Percentiles rank a stretch among this genome's conserved stretches.
Conservation (phyloP, 352 stramenopile species). For the Pilasporangium apinafurcum region DNA sequence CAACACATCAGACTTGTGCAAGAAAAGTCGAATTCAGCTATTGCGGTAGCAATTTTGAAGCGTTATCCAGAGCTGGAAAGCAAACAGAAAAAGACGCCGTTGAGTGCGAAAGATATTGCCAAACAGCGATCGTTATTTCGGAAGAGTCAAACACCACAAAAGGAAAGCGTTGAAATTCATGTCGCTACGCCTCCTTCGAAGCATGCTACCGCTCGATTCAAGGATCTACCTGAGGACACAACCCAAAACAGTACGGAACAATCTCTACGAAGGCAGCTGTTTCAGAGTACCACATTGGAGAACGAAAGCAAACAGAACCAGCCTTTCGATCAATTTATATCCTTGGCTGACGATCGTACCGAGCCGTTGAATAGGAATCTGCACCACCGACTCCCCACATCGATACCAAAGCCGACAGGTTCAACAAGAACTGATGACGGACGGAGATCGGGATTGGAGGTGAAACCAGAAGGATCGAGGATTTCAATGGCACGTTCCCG, state of each 20-base stretch:
- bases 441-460: slow-evolving; percentile 4
- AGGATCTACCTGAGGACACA: background rate
- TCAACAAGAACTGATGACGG: slow-evolving; percentile 2
- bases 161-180: slow-evolving; percentile 26
- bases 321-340: background rate
- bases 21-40: slow-evolving; percentile 34
- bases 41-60: slow-evolving; percentile 33
- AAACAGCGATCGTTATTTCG: slow-evolving; percentile 13
- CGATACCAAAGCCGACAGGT: slow-evolving; percentile 2
- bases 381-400: background rate
- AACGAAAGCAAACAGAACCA: background rate
- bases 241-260: background rate
- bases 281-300: slow-evolving; percentile 1
- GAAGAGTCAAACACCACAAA: slow-evolving; percentile 14
- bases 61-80: slow-evolving; percentile 25
- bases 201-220: slow-evolving; percentile 4
- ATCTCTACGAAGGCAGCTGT: slow-evolving; percentile 3
- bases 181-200: slow-evolving; percentile 14
- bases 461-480: slow-evolving; percentile 6
- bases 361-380: no score
- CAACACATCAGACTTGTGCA: slow-evolving; percentile 30
- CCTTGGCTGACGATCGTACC: background rate
- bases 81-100: slow-evolving; percentile 10
- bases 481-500: slow-evolving; percentile 4
- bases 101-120: slow-evolving; percentile 4